Evolutionary conservation across 2,329 filamentous ascomycete species (phyloP).

Genomic region (Pezicula neosporulosa): DNA sequence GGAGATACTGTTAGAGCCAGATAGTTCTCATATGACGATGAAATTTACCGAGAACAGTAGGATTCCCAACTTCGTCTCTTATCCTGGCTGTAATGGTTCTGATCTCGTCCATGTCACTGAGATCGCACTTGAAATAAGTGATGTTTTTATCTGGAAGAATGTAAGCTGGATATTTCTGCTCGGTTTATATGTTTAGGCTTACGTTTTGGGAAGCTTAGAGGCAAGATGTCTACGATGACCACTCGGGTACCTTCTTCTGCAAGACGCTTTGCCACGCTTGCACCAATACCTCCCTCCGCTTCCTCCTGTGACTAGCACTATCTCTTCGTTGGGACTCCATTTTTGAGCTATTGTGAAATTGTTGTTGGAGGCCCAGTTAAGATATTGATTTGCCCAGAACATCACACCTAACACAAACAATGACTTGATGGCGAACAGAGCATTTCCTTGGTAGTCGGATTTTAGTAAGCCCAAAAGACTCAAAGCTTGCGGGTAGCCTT

Average conservation of each 20-base stretch:
- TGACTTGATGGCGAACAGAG: too few species aligned
- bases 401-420: not conserved
- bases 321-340: not conserved
- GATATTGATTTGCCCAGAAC: not conserved
- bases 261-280: slow-evolving; percentile 9
- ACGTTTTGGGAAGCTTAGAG: slow-evolving; percentile 15
- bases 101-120: slow-evolving; percentile 18
- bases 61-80: slow-evolving; percentile 12
- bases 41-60: slow-evolving; percentile 6
- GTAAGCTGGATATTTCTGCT: too few species aligned
- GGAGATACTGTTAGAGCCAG: too few species aligned
- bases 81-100: slow-evolving; percentile 10
- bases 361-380: not conserved
- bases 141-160: slow-evolving; percentile 1
- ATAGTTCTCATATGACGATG: not conserved
- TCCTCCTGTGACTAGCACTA: slow-evolving; percentile 1
- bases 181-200: not conserved
- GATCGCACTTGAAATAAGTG: slow-evolving; percentile 16
- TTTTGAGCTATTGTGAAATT: not conserved
- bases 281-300: not conserved
- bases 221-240: slow-evolving; percentile 16
- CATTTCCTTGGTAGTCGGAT: too few species aligned
- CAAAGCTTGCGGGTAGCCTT: too few species aligned
- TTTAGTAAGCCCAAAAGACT: too few species aligned
- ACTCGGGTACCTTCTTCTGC: slow-evolving; percentile 11